Evolutionary conservation across 2,329 filamentous ascomycete genomes (phyloP), one percentile per base, ranked within the genome.

Genomic region (Metarhizium guizhouense): DNA sequence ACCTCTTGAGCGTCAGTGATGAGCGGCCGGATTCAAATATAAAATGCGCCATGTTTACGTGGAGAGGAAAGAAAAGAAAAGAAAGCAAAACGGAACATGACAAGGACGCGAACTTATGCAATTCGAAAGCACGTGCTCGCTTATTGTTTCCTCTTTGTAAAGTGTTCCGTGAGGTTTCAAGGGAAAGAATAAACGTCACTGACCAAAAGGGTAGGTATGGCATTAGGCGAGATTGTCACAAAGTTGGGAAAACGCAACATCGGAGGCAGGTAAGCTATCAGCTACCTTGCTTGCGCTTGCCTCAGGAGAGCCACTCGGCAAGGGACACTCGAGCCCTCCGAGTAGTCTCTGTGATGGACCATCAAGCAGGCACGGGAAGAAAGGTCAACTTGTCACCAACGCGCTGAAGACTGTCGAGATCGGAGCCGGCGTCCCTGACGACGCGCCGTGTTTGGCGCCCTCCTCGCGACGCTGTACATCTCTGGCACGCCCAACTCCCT

Each of bases 181-280:
- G 54, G 49, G 34, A 50, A 58, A 57, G 51, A 57, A 60, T 58
- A 5, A 36, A 47, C 16, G 18, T 47, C 47, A 29, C 42, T 53
- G n/a, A 53, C 42, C 52, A 53, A 25, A 25, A 53, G 47, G 52
- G 52, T 38, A 47, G 52, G 52, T 25, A 47, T 25, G 16, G 43
- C 49, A 32, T 42, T 13, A 25, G 52, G 42, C 52, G n/a, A 53
- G n/a, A 25, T 53, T 14, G 2, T 53, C 52, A 10, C 42, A 47
- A 53, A 53, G 52, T 40, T 47, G 43, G 18, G 43, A 47, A 47
- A 25, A 18, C 18, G 43, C 43, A 47, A 18, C 40, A 42, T 42
- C 40, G 8, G 14, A 16, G 40, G 40, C 40, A 16, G 40, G 40
- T 13, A 42, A 42, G 16, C 18, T 18, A 18, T n/a, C 6, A 47